These are phyloP conservation scores for Cornus florida DNA, from an alignment of 148 eudicot genomes.

Conservation along the genomic window DNA sequence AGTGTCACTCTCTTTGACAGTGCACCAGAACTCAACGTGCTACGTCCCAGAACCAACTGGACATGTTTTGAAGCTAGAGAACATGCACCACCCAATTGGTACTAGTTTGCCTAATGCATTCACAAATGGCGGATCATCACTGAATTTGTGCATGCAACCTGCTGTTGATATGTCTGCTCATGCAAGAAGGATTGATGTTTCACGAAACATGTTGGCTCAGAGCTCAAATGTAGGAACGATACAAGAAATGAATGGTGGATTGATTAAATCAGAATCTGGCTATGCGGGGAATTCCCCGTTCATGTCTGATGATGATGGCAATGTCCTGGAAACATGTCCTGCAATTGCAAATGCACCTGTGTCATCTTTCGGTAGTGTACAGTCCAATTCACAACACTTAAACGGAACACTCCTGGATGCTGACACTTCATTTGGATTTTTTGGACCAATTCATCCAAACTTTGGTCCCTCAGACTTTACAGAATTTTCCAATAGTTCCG, in stretches of 20 bases:
- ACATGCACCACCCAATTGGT: slow-evolving; percentile 37
- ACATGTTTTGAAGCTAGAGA: slow-evolving; percentile 41
- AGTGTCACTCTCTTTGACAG: slow-evolving; percentile 26
- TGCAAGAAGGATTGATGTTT: slow-evolving; percentile 33
- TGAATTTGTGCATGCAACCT: slow-evolving; percentile 30
- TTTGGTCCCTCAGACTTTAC: slow-evolving; percentile 40
- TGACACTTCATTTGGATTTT: slow-evolving; percentile 44
- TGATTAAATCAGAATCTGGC: slow-evolving; percentile 44
- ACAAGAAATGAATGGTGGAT: slow-evolving; percentile 48
- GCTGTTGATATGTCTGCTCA: slow-evolving; percentile 36
- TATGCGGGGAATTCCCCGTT: slow-evolving; percentile 39
- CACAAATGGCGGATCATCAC: slow-evolving; percentile 42
- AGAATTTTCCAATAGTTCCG: slow-evolving; percentile 34
- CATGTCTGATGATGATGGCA: slow-evolving; percentile 38
- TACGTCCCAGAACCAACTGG: slow-evolving; percentile 40
- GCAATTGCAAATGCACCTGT: slow-evolving; percentile 48
- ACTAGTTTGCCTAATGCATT: slow-evolving; percentile 36
- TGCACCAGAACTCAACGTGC: slow-evolving; percentile 53
- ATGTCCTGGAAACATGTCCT: slow-evolving; percentile 41
- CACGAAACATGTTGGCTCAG: slow-evolving; percentile 42
- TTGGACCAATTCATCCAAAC: slow-evolving; percentile 39
- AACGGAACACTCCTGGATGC: slow-evolving; percentile 47
- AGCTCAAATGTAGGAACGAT: slow-evolving; percentile 39
- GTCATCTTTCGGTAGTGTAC: slow-evolving; percentile 46
- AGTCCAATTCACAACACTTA: slow-evolving; percentile 47